Percentiles rank a stretch among this genome's conserved stretches.
Conservation (phyloP, 129 eudicot species). For the Deinandra increscens region DNA sequence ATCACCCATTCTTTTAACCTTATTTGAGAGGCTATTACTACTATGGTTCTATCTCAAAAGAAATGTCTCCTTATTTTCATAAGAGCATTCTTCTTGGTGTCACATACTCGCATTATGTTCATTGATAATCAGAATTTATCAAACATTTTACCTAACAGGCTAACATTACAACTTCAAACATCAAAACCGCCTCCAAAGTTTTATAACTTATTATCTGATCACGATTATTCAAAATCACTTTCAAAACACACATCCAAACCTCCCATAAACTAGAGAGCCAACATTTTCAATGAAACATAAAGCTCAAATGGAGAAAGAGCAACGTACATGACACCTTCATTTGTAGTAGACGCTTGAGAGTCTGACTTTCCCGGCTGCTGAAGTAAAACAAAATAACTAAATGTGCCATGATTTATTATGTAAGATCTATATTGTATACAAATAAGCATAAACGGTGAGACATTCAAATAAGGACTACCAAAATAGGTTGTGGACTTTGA, state of each 20-base stretch:
- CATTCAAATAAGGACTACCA: neutral
- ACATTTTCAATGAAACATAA: slow-evolving; percentile 6
- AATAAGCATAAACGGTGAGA: neutral
- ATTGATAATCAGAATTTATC: neutral
- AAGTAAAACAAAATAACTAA: slow-evolving; percentile 21
- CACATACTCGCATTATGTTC: neutral
- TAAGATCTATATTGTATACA: neutral
- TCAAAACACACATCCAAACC: neutral
- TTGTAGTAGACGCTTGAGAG: slow-evolving; percentile 35
- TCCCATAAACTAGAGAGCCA: slow-evolving; percentile 11
- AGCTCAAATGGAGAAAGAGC: slow-evolving; percentile 23
- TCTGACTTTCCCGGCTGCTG: slow-evolving; percentile 48
- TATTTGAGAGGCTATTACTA: neutral
- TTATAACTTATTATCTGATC: neutral
- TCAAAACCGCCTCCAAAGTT: neutral
- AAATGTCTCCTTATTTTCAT: neutral
- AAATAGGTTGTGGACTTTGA: neutral
- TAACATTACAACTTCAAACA: neutral
- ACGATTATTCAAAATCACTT: slow-evolving; percentile 4
- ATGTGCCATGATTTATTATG: neutral
- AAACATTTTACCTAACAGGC: neutral
- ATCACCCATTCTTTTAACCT: neutral
- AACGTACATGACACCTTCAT: slow-evolving; percentile 65
- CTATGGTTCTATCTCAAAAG: neutral
- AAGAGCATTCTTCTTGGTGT: neutral